A percentile compares a stretch with the other conserved stretches of the same genome.
Conservation (phyloP, 2,329 filamentous ascomycete genomes). For the Amauroascus verrucosus region DNA sequence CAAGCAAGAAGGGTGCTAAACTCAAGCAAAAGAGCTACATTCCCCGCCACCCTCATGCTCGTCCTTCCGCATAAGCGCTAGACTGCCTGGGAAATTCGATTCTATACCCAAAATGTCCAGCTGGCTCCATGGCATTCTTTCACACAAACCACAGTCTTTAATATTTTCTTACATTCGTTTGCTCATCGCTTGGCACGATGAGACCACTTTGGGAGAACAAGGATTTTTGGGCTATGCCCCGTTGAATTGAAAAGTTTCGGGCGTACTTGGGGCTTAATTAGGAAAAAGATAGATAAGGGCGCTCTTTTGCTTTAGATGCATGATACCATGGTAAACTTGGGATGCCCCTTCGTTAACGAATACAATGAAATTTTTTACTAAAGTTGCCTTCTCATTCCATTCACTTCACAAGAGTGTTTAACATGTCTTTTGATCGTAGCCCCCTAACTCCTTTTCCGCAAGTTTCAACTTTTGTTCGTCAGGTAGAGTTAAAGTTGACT, state of each 20-base stretch:
- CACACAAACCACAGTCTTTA: neutral
- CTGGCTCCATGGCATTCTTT: constrained; percentile 10
- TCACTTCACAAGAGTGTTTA: too few relatives aligned
- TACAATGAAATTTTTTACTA: neutral
- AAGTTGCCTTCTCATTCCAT: neutral
- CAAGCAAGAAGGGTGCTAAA: constrained; percentile 9
- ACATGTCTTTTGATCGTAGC: too few relatives aligned
- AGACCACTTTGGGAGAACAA: neutral
- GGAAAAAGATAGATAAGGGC: neutral
- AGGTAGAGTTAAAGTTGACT: neutral
- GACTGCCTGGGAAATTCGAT: neutral
- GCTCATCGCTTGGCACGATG: neutral
- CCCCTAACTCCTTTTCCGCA: too few relatives aligned
- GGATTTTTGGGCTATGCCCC: neutral
- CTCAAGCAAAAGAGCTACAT: constrained; percentile 8
- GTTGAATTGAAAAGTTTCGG: neutral
- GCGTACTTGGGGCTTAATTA: neutral
- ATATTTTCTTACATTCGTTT: neutral
- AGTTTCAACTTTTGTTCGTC: neutral
- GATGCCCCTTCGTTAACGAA: neutral
- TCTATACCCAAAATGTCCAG: constrained; percentile 7
- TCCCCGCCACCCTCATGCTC: constrained; percentile 14
- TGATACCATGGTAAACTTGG: neutral
- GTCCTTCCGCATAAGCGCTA: constrained; percentile 5
- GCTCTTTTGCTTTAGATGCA: neutral